Base-by-base conservation (phyloP, 805 yeast species). In the Torulaspora gathmanii region DNA sequence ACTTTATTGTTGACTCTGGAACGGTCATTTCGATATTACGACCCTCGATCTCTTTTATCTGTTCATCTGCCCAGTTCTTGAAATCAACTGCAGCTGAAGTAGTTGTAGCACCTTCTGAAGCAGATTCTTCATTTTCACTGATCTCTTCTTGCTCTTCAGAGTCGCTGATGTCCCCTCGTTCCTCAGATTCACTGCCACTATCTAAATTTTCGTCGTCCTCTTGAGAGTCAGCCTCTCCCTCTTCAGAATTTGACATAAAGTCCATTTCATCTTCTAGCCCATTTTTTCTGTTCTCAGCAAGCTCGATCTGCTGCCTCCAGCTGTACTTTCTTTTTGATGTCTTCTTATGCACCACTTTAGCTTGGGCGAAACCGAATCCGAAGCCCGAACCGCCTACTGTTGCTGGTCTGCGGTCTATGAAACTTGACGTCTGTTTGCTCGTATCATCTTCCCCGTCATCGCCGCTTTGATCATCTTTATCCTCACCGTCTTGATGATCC, bases 51-150 rank as follows among this genome's bases (percentile, higher is more conserved):
- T 75, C 71, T 46, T 83, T 78, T 3, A 82, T 77, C 57, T 85
- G 86, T 28, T 74, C 67, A 53, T 82, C 86, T 0, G 96, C 96
- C 98, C 99, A 93, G 15, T 77, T 77, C 65, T 86, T 86, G 71
- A 93, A 93, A 13, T 80, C 76, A 29, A 73, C 71, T 1, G 87
- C 91, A 36, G 26, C 69, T 1, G 54, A 65, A 0, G 57, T 69
- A 8, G 12, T 11, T 16, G 33, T 29, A 8, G 11, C 9, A 2
- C 59, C 69, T 1, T 58, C 68, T 10, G 54, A 64, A 1, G 57
- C 15, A 22, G 25, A 22, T 22, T 22, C 53, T 29, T 42, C 52
- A 36, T 30, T 41, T 19, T 26, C 52, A 35, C 37, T 45, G 31
- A 49, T 39, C 33, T 54, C 29, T 25, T 40, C 25, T 13, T 37